Base-by-base conservation (phyloP, 805 yeast species). In the Komagataella phaffii region DNA sequence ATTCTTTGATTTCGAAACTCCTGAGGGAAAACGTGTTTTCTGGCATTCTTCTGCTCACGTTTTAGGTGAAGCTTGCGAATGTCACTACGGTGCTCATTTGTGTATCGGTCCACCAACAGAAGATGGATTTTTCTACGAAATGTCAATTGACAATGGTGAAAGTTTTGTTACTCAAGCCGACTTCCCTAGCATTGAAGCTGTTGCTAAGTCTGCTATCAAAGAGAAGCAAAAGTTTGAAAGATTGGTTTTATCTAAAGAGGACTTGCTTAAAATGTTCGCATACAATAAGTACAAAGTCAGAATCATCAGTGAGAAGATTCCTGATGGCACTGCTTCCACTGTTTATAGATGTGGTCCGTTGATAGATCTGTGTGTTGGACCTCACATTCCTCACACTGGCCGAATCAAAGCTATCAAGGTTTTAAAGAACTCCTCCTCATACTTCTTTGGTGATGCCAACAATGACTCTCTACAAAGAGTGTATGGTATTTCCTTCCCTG, bases 31-130 rank as follows among this genome's bases (percentile, higher is more conserved):
- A 66, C 81, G 82, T 57, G 98, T 91, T 43, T 93, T 93, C 72
- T 93, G 99, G 99, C 99, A 93, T 69, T 93, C 99, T 2, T 85
- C 96, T 58, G 99, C 99, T 51, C 99, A 93, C 71, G 91, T 93
- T 52, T 74, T 93, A 60, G 99, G 99, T 71, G 99, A 93, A 74
- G 91, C 97, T 49, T 86, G 96, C 74, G 99, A 93, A 73, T 85
- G 96, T 68, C 93, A 88, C 68, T 75, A 84, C 66, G 98, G 97
- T 59, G 95, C 96, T 57, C 96, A 91, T 67, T 80, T 93, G 58
- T 81, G 88, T 67, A 73, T 82, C 57, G 99, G 99, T 58, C 99
- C 99, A 36, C 99, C 99, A 67, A 91, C 96, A 54, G 88, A 84
- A 52, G 98, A 91, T 57, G 99, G 99, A 48, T 93, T 93, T 72